Evolutionary conservation across 2,329 filamentous ascomycete genomes (phyloP).

Genomic region (Penicillium palitans): DNA sequence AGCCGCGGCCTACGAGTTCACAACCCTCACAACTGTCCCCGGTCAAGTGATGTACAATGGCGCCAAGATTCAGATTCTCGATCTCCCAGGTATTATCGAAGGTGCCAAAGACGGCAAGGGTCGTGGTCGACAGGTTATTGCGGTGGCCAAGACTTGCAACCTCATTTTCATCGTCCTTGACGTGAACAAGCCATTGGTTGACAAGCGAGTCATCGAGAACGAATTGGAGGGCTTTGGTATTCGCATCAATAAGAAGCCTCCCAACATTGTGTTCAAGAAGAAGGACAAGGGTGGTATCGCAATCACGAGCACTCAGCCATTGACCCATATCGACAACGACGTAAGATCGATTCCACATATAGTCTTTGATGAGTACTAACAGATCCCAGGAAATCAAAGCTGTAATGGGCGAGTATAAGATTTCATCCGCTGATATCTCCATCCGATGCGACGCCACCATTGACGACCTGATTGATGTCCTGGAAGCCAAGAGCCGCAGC

Average conservation of each 20-base stretch:
- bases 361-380: conserved; percentile 14
- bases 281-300: conserved; percentile 98
- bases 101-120: conserved; percentile 98
- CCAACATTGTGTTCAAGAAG: conserved; percentile 99
- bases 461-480: conserved; percentile 92
- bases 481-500: conserved; percentile 90
- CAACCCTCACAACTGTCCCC: conserved; percentile 93
- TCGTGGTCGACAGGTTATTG: conserved; percentile 96
- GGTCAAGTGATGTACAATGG: conserved; percentile 96
- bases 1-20: conserved; percentile 97
- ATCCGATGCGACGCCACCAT: conserved; percentile 97
- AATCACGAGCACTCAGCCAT: conserved; percentile 89
- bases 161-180: conserved; percentile 98
- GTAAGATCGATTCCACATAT: conserved; percentile 35
- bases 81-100: conserved; percentile 97
- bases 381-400: conserved; percentile 77
- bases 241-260: conserved; percentile 92
- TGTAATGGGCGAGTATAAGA: conserved; percentile 95
- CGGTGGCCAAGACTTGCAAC: conserved; percentile 97
- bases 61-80: conserved; percentile 95
- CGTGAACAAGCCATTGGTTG: conserved; percentile 96
- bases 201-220: conserved; percentile 92
- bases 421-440: conserved; percentile 93
- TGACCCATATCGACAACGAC: conserved; percentile 89
- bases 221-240: conserved; percentile 98